These are phyloP conservation scores for Agaricales sp. DNA, from an alignment of 1,284 basidiomycete species.

Conservation along the genomic window DNA sequence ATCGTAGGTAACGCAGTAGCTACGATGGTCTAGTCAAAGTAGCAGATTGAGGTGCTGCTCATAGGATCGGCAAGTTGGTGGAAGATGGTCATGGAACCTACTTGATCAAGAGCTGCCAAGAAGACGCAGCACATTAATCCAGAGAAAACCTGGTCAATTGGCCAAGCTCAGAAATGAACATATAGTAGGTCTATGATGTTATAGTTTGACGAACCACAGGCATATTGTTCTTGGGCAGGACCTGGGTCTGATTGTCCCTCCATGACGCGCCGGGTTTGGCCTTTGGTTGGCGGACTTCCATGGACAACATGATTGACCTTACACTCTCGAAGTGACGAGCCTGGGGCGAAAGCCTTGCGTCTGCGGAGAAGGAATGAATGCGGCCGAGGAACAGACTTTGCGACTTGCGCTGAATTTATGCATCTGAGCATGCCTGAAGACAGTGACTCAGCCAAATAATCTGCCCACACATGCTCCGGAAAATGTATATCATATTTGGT, in stretches of 20 bases:
- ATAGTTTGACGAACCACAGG: neutral
- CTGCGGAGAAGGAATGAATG: too few relatives aligned
- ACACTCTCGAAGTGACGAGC: too few relatives aligned
- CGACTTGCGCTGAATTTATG: too few relatives aligned
- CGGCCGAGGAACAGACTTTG: too few relatives aligned
- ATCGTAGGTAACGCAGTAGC: constrained; percentile 27
- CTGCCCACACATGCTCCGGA: too few relatives aligned
- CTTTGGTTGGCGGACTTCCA: too few relatives aligned
- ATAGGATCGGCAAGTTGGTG: constrained; percentile 7
- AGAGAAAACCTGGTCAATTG: neutral
- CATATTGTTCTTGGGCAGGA: neutral
- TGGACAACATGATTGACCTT: too few relatives aligned
- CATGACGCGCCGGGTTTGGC: neutral
- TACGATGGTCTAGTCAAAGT: constrained; percentile 23
- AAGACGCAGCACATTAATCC: constrained; percentile 4
- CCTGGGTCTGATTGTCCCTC: neutral
- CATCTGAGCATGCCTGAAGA: too few relatives aligned
- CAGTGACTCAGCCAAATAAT: too few relatives aligned
- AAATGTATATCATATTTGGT: too few relatives aligned
- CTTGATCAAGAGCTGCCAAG: constrained; percentile 8
- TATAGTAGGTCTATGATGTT: neutral
- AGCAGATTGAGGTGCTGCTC: constrained; percentile 1
- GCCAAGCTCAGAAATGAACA: neutral
- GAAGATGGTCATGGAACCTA: neutral
- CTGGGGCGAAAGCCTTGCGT: too few relatives aligned